phyloP scores from a whole-genome alignment of 768 basidiomycete genomes.

The Auricularia auricula-judae region DNA sequence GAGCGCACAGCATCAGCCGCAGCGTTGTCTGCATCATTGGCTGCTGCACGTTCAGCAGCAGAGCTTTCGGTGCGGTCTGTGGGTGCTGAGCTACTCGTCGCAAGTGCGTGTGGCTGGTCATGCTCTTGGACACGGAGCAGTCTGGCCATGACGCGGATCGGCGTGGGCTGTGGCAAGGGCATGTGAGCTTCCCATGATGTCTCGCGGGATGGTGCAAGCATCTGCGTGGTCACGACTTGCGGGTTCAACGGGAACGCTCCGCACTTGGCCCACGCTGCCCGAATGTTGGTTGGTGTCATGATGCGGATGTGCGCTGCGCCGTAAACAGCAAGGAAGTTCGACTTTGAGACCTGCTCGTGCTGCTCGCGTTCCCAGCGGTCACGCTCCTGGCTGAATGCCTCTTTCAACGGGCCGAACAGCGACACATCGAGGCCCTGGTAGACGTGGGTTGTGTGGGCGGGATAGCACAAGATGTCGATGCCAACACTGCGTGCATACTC shows the following conservation, averaged over 20 bases:
- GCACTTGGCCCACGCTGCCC: background rate
- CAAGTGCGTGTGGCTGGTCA: background rate
- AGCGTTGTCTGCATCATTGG: too few species aligned
- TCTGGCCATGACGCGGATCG: slow-evolving; percentile 13
- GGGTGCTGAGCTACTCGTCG: too few species aligned
- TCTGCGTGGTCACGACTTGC: background rate
- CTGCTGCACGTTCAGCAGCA: too few species aligned
- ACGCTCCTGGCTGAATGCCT: background rate
- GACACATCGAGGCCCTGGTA: slow-evolving; percentile 30
- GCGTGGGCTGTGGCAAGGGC: slow-evolving; percentile 18
- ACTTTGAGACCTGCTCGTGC: slow-evolving; percentile 19
- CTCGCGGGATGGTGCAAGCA: slow-evolving; percentile 5
- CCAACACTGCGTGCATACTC: slow-evolving; percentile 23
- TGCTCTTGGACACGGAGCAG: slow-evolving; percentile 3
- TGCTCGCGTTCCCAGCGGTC: slow-evolving; percentile 11
- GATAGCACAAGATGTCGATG: slow-evolving; percentile 36
- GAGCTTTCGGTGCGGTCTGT: too few species aligned
- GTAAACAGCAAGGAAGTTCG: slow-evolving; percentile 28
- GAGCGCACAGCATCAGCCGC: background rate
- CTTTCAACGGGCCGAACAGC: background rate
- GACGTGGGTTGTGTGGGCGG: slow-evolving; percentile 32
- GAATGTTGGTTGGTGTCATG: background rate
- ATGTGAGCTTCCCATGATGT: slow-evolving; percentile 14
- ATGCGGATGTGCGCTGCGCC: slow-evolving; percentile 20
- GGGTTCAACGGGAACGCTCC: background rate